phyloP scores from a whole-genome alignment of 768 basidiomycete species.

The Rubroboletus pulcherrimus region DNA sequence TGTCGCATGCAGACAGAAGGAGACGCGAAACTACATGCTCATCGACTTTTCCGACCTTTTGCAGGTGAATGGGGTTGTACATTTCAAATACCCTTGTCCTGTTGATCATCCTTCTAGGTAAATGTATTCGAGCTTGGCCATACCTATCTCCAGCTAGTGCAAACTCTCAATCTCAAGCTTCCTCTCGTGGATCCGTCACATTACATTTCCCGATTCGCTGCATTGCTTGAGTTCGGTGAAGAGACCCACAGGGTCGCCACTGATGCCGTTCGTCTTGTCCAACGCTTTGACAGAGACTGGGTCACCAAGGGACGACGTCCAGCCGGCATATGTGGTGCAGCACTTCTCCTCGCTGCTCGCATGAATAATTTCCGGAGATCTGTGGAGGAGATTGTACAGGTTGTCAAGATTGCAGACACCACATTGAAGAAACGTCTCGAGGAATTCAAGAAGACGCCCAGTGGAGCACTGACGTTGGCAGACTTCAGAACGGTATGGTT shows the following conservation, averaged over 20 bases:
- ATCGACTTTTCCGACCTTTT: conserved; percentile 98
- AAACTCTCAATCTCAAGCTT: conserved; percentile 76
- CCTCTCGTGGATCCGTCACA: conserved; percentile 94
- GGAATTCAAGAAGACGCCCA: conserved; percentile 90
- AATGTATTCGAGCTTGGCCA: conserved; percentile 97
- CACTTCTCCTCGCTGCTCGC: conserved; percentile 88
- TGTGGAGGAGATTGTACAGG: conserved; percentile 94
- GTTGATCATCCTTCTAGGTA: conserved; percentile 48
- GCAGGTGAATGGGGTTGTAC: conserved; percentile 47
- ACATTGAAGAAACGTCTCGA: conserved; percentile 91
- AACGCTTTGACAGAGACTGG: conserved; percentile 95
- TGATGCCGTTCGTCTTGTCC: conserved; percentile 90
- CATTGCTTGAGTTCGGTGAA: conserved; percentile 93
- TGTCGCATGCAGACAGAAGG: conserved; percentile 86
- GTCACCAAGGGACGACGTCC: conserved; percentile 94
- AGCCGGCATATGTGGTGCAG: conserved; percentile 96
- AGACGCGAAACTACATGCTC: conserved; percentile 92
- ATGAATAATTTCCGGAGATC: conserved; percentile 98
- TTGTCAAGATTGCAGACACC: conserved; percentile 97
- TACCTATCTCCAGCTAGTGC: conserved; percentile 92
- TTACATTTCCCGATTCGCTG: conserved; percentile 93
- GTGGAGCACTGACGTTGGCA: conserved; percentile 77
- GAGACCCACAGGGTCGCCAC: conserved; percentile 89
- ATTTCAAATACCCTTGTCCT: background rate
- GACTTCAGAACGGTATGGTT: conserved; percentile 91